phyloP scores from a whole-genome alignment of 2,329 filamentous ascomycete genomes.

The Falciphora oryzae region DNA sequence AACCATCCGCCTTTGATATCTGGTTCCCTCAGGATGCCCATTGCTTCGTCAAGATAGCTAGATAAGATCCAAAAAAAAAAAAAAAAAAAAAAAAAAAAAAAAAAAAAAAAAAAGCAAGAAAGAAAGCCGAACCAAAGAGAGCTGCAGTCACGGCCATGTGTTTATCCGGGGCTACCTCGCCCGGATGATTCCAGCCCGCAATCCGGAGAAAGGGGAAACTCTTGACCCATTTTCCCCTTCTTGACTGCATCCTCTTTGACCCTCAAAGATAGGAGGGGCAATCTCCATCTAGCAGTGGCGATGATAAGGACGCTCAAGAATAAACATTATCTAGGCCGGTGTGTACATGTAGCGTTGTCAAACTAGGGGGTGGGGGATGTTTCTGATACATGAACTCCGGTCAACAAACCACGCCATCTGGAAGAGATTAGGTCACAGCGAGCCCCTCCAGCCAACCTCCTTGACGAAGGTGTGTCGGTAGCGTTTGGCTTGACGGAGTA shows the following conservation, averaged over 20 bases:
- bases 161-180: neutral
- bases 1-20: too few species aligned
- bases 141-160: neutral
- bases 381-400: neutral
- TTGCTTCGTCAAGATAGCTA: neutral
- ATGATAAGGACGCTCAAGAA: neutral
- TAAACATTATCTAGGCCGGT: neutral
- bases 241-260: neutral
- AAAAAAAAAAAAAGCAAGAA: too few species aligned
- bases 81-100: neutral
- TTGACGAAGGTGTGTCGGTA: too few species aligned
- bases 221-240: too few species aligned
- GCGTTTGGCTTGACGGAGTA: too few species aligned
- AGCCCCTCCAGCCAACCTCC: neutral
- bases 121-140: neutral
- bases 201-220: neutral
- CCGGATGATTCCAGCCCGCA: neutral
- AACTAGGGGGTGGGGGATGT: too few species aligned
- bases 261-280: too few species aligned
- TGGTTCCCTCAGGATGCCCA: too few species aligned
- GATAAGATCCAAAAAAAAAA: neutral
- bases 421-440: too few species aligned
- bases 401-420: neutral
- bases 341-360: neutral
- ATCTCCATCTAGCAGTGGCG: neutral